Evolutionary conservation across 2,329 filamentous ascomycete genomes (phyloP), one percentile per base, ranked within the genome.

Genomic region (Ceratocystis variospora): DNA sequence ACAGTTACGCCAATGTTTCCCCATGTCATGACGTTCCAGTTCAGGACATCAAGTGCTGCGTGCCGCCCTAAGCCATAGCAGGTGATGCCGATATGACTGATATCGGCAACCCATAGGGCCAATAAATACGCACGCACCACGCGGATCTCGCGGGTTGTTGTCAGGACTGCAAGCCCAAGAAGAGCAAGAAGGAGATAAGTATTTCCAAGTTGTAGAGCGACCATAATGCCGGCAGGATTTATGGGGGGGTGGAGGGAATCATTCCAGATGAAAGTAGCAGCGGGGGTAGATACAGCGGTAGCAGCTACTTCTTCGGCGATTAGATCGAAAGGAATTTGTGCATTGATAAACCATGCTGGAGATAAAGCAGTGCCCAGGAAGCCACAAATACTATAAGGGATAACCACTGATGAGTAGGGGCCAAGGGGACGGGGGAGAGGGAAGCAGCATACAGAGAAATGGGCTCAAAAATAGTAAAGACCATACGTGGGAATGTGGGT

Each of bases 21-120:
- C 83, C 84, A 88, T n/a, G 85, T 81, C 77, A 87, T 81, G 44
- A 80, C 76, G 73, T 89, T 90, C 87, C 87, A 90, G 25, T 74
- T 75, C 3, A 71, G 74, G 10, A 87, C 74, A 70, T 83, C 79
- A 57, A 81, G 69, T 61, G 83, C 79, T 44, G 75, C 76, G 8
- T 81, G 78, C 72, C 77, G 77, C 7, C 85, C 87, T 69, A 90
- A 77, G 5, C 79, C 80, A 71, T 81, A 83, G 19, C 73, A 75
- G 17, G 83, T 87, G 68, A 86, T 78, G 62, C 79, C 82, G 31
- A 90, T 75, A 72, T 90, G 87, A 2, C 85, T 84, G 69, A 89
- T 76, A 71, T 90, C 87, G 19, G 83, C 87, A 31, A 84, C 73
- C 76, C 83, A 83, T 25, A 89, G 76, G 6, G 84, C 86, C 63